Base-by-base conservation (phyloP, 768 basidiomycete genomes). In the Phaeotremella fagi region DNA sequence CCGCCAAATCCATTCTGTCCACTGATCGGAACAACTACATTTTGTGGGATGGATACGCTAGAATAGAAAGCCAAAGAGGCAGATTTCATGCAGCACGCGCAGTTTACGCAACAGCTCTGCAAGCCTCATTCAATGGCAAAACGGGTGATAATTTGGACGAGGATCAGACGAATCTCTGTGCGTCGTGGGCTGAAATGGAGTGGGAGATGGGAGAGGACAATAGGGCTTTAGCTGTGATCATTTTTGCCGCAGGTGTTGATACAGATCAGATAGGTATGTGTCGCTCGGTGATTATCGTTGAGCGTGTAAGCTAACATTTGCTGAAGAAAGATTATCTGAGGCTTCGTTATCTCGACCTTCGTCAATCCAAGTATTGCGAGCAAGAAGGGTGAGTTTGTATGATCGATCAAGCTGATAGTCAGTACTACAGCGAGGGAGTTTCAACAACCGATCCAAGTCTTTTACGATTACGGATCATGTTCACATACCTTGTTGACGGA, bases 151-250 rank as follows among this genome's bases (percentile, higher is more conserved):
- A n/a, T 27, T 24, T 33, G 2, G 24, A 42, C 20, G 60, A 71
- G 25, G 59, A 66, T 36, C 57, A 63, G 18, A 42, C 72, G 14
- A 63, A 70, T 24, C 48, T 78, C 7, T 73, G 69, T 59, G 64
- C 71, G 0, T 65, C 70, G 1, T 78, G 77, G 77, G 75, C 73
- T 0, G 73, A 75, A 54, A 66, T 77, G 71, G 77, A 78, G 52
- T 73, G 61, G 65, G 67, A 73, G 41, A 41, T 59, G 2, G 68
- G 64, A 0, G 44, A 63, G 1, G 33, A 59, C 3, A 44, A 3
- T 6, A 27, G 60, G 37, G 47, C 53, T 24, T 45, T 64, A 49
- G 58, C 55, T 31, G 50, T 70, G 15, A n/a, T 65, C 2, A n/a
- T 55, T 6, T 22, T 56, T 9, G 58, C 51, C 24, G 45, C 41